Percentiles rank a stretch among this genome's conserved stretches.
Conservation (phyloP, 2,329 filamentous ascomycete species). For the Emericellopsis cladophorae region DNA sequence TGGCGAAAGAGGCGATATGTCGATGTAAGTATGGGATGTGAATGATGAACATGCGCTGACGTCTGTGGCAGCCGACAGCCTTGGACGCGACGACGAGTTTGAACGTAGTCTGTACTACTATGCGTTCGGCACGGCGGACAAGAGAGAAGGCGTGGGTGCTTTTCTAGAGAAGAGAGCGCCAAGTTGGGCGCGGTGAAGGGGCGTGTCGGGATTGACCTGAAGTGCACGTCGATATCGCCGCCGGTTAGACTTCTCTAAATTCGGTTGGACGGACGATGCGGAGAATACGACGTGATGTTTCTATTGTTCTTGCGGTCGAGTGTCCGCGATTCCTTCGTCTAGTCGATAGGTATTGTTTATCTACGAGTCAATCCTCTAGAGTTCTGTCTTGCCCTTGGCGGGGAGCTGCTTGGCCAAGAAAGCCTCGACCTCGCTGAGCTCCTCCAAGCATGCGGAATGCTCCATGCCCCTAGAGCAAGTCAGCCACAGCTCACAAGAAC, state of each 20-base stretch:
- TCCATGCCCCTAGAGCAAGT: slow-evolving; percentile 42
- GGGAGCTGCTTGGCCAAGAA: slow-evolving; percentile 37
- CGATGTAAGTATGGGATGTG: slow-evolving; percentile 8
- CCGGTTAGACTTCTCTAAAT: no score
- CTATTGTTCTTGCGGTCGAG: no score
- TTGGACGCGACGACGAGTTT: slow-evolving; percentile 15
- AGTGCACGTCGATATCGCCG: no score
- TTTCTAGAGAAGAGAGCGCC: slow-evolving; percentile 14
- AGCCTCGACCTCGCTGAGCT: slow-evolving; percentile 69
- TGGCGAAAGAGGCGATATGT: slow-evolving; percentile 16
- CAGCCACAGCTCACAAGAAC: neutral
- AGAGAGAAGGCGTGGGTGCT: slow-evolving; percentile 14
- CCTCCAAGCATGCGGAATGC: slow-evolving; percentile 65
- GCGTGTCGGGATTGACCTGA: no score
- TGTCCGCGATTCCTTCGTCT: no score
- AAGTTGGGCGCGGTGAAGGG: neutral
- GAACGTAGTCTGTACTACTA: slow-evolving; percentile 21
- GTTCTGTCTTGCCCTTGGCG: slow-evolving; percentile 7
- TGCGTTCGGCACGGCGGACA: slow-evolving; percentile 18
- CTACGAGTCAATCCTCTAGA: no score
- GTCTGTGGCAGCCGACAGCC: slow-evolving; percentile 8
- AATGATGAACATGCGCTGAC: no score
- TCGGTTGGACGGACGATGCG: no score
- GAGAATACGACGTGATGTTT: no score
- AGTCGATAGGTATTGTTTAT: no score